Conservation (phyloP, 192 early-diverging fungal genomes). For the Dissophora globulifera region DNA sequence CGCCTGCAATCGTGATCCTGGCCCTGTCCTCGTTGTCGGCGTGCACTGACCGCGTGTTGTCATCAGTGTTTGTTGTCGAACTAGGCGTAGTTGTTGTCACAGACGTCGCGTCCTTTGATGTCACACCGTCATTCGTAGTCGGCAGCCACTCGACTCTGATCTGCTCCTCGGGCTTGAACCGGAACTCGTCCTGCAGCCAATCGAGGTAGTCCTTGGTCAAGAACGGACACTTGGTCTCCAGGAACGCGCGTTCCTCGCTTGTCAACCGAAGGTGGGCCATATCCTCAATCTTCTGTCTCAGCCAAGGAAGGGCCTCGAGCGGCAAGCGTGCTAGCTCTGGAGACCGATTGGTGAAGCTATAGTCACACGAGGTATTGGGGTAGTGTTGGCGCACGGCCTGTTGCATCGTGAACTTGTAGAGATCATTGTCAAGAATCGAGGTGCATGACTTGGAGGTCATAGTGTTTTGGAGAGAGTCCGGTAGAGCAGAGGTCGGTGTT, state of each 20-base stretch:
- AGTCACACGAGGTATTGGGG: slow-evolving; percentile 65
- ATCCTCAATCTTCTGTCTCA: slow-evolving; percentile 46
- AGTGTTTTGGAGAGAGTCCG: too few relatives aligned
- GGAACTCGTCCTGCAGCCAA: slow-evolving; percentile 65
- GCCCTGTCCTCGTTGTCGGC: slow-evolving; percentile 18
- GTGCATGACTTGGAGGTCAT: too few relatives aligned
- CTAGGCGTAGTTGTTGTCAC: too few relatives aligned
- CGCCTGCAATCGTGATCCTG: slow-evolving; percentile 63
- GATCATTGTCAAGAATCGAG: slow-evolving; percentile 84
- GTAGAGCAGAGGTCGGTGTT: not conserved
- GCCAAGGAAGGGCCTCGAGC: slow-evolving; percentile 23
- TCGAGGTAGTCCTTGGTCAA: slow-evolving; percentile 66
- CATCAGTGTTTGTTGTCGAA: too few relatives aligned
- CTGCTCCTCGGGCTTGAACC: slow-evolving; percentile 65
- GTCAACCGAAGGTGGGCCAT: slow-evolving; percentile 59
- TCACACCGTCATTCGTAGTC: too few relatives aligned
- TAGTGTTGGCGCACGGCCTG: slow-evolving; percentile 79
- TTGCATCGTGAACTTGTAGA: slow-evolving; percentile 89
- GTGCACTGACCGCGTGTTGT: not conserved
- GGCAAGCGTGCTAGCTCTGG: slow-evolving; percentile 19
- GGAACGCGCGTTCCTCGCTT: slow-evolving; percentile 52
- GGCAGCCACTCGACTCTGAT: slow-evolving; percentile 40
- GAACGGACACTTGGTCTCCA: slow-evolving; percentile 62
- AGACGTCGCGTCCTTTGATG: too few relatives aligned
- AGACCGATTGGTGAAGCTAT: slow-evolving; percentile 75